phyloP scores from a whole-genome alignment of 1,284 basidiomycete genomes.

The Trichosporon sp. region DNA sequence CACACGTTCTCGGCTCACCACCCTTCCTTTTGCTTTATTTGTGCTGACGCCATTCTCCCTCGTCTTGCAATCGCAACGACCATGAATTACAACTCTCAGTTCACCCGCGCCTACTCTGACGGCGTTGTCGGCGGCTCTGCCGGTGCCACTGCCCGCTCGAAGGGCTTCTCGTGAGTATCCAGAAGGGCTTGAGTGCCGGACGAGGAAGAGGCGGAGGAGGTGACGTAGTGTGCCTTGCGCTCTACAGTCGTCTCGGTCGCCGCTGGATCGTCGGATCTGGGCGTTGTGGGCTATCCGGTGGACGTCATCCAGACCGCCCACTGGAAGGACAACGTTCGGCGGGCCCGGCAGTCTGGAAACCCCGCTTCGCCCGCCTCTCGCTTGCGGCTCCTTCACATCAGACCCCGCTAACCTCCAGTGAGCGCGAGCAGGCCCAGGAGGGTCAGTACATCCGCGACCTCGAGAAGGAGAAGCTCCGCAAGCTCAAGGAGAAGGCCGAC shows the following conservation, averaged over 20 bases:
- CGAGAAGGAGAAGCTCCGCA: constrained; percentile 53
- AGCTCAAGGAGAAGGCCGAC: constrained; percentile 42
- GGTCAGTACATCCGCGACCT: constrained; percentile 54
- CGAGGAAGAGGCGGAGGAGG: neutral
- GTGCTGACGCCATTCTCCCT: neutral
- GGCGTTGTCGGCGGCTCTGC: constrained; percentile 37
- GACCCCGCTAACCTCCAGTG: constrained; percentile 29
- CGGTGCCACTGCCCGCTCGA: constrained; percentile 50
- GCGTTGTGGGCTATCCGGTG: no score
- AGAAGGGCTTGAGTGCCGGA: neutral
- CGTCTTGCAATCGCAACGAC: constrained; percentile 27
- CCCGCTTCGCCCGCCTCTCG: no score
- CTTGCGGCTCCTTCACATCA: no score
- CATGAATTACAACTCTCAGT: constrained; percentile 1
- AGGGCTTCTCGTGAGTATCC: constrained; percentile 50
- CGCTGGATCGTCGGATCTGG: no score
- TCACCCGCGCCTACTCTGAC: constrained; percentile 20
- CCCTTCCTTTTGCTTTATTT: neutral
- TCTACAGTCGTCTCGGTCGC: no score
- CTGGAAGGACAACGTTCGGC: no score
- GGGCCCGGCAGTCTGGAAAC: no score
- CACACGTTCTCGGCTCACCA: neutral
- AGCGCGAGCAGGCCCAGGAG: constrained; percentile 54
- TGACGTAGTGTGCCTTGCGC: constrained; percentile 13
- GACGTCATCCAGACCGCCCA: no score